Base-by-base conservation (phyloP, 352 stramenopile species). In the Paralagenidium karlingii region DNA sequence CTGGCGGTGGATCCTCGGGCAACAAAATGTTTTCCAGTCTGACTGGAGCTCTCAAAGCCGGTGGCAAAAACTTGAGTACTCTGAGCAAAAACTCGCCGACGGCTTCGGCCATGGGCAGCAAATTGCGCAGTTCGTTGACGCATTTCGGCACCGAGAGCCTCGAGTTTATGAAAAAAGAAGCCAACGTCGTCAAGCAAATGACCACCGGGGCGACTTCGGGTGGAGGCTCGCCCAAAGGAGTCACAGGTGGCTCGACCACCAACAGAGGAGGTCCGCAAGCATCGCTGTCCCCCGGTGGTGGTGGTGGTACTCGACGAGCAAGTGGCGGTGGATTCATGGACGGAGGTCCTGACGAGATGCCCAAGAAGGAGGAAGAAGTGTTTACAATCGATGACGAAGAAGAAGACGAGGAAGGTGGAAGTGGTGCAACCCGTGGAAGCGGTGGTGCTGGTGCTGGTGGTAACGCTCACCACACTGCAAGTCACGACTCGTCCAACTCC, bases 371-470 rank as follows among this genome's bases (percentile, higher is more conserved):
- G n/a, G 75, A 88, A 18, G 75, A 83, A 24, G 74, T 88, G 27
- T 88, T 88, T 42, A 80, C 71, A 11, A 88, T 88, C 41, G 75
- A 88, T 51, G 75, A 86, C 31, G 70, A 81, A 18, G 69, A 83
- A 5, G 69, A 87, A 12, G 65, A 84, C 18, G 74, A 73, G 45
- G 55, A 82, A 22, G 66, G 77, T 28, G 62, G 71, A 31, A 66
- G 61, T 45, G 50, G 70, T n/a, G 55, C 56, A 6, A 47, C 54
- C 5, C 34, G 27, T 1, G 38, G 41, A 16, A 24, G 47, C 3
- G 20, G 28, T 8, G 50, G 45, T 19, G 33, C 47, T 15, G 41
- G 42, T 11, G 28, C 37, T 11, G 19, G 7, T 16, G 48, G 52
- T 11, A 67, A 52, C 5, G 63, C n/a, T n/a, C n/a, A n/a, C n/a